Evolutionary conservation across 108 stramenopile species (phyloP), one percentile per base, ranked within the genome.

Genomic region (Aureococcus anophagefferens): DNA sequence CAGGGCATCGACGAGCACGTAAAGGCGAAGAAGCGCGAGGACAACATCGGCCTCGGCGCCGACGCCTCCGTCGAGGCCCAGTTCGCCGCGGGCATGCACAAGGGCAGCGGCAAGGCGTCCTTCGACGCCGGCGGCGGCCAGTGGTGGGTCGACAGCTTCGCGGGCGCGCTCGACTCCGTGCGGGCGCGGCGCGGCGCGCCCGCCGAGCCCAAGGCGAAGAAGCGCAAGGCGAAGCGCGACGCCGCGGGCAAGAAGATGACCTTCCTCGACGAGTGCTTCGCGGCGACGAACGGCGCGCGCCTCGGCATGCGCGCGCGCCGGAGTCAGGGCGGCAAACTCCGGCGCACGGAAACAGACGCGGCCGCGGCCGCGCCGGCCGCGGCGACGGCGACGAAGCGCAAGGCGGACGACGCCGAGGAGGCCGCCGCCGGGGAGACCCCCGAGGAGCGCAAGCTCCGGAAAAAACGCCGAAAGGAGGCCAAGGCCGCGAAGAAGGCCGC

Each of bases 251-350:
- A 59, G 1, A 40, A 40, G 37, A 11, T 40, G 37, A 40, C 37
- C 7, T 25, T 25, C 21, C 35, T 44, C 28, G 70, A 81, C 13
- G 77, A 81, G 76, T 72, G 79, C 68, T 81, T 81, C 72, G 35
- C 68, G 34, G 79, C 79, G 4, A 81, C 79, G n/a, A 79, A 79
- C n/a, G 80, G 80, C 45, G 80, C 79, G 40, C 71, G 80, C 35
- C 72, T 81, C 70, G 80, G 80, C 40, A 81, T 81, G 80, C 75
- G 80, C 30, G 80, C 80, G 30, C 76, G 79, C 11, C 72, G 65
- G 33, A 72, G 75, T 5, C 79, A 80, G 36, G 77, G 74, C 28
- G 80, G 79, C 63, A 81, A 81, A 51, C 63, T 74, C 33, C n/a
- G 29, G 44, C 75, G 80, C 18, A 70, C 79, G 35, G 79, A 81